phyloP scores from a whole-genome alignment of 2,329 filamentous ascomycete species.

The Paecilomyces sp. region DNA sequence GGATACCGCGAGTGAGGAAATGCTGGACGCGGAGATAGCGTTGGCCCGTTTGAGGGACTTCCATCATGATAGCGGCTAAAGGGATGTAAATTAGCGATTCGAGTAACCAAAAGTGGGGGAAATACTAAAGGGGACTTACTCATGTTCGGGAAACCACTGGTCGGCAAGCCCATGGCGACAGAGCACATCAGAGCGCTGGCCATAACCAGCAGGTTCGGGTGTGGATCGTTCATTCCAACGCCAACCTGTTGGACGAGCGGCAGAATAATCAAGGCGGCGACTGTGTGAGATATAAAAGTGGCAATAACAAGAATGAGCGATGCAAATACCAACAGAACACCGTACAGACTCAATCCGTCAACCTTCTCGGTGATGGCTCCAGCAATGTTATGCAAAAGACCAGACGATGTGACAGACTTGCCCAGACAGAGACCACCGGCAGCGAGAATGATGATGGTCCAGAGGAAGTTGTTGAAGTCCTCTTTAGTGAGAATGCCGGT shows the following conservation, averaged over 20 bases:
- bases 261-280: conserved; percentile 89
- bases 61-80: conserved; percentile 96
- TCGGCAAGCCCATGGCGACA: conserved; percentile 94
- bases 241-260: conserved; percentile 86
- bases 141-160: conserved; percentile 98
- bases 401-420: conserved; percentile 89
- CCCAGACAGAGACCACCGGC: conserved; percentile 88
- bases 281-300: conserved; percentile 96
- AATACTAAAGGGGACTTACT: conserved; percentile 57
- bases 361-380: conserved; percentile 66
- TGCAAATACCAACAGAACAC: conserved; percentile 78
- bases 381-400: conserved; percentile 83
- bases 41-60: conserved; percentile 83
- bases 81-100: neutral
- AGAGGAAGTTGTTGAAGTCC: conserved; percentile 99
- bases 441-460: conserved; percentile 98
- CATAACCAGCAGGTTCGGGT: conserved; percentile 95
- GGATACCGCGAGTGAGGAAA: conserved; percentile 89
- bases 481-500: conserved; percentile 95
- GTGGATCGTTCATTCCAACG: conserved; percentile 74
- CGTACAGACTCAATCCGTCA: conserved; percentile 73
- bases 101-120: conserved; percentile 1
- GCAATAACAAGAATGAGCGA: conserved; percentile 82
- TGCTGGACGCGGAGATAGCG: conserved; percentile 88
- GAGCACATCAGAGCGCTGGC: conserved; percentile 91